Conservation (phyloP, 164 flowering plant genomes). For the Nelumbo lutea region DNA sequence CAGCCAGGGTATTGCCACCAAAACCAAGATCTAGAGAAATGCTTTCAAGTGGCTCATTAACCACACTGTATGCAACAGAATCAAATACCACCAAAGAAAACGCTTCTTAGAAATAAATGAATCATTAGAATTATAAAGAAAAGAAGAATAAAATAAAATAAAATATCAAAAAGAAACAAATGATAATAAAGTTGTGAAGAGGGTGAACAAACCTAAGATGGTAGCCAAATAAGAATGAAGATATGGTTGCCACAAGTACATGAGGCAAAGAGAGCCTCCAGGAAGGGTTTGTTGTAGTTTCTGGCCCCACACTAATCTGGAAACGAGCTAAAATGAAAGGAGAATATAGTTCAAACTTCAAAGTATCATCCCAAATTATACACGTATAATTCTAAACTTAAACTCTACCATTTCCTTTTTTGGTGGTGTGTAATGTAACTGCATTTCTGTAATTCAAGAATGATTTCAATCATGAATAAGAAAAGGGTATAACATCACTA, state of each 20-base stretch:
- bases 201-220: slow-evolving; percentile 69
- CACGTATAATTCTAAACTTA: too few relatives aligned
- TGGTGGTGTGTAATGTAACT: too few relatives aligned
- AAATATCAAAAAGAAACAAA: neutral
- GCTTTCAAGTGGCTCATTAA: slow-evolving; percentile 90
- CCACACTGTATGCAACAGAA: slow-evolving; percentile 52
- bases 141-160: neutral
- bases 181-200: neutral
- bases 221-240: slow-evolving; percentile 81
- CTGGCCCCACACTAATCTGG: slow-evolving; percentile 32
- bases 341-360: slow-evolving; percentile 8
- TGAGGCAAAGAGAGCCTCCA: slow-evolving; percentile 74
- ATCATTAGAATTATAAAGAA: neutral
- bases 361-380: too few relatives aligned
- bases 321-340: slow-evolving; percentile 35
- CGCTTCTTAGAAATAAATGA: neutral
- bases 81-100: neutral
- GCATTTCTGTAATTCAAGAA: too few relatives aligned
- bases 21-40: slow-evolving; percentile 83
- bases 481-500: too few relatives aligned
- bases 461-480: too few relatives aligned
- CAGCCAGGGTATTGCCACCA: slow-evolving; percentile 76
- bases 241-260: slow-evolving; percentile 61
- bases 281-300: slow-evolving; percentile 50
- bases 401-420: too few relatives aligned